Base-by-base conservation (phyloP, 192 early-diverging fungal species). In the Fimicolochytrium jonesii region DNA sequence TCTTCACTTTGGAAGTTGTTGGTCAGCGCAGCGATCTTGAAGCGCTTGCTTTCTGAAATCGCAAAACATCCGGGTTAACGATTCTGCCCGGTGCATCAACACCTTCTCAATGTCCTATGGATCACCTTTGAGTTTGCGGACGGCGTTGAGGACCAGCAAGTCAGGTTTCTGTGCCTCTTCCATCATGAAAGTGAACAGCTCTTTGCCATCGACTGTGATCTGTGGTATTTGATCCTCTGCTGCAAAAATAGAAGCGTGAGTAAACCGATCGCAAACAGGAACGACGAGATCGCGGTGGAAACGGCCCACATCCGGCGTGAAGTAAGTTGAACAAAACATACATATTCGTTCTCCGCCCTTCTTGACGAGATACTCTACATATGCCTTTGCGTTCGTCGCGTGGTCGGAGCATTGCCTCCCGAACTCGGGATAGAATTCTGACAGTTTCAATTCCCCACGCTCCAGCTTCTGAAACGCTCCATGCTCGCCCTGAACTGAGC, bases 1-100 rank as follows among this genome's bases (percentile, higher is more conserved):
- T 55, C 33, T 23, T 59, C 65, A 54, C 39, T 45, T 51, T 45
- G 52, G 36, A 88, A 94, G 72, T 92, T 92, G 64, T 94, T 94
- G 2, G 92, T 92, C 68, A 94, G 73, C 18, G 92, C 92, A 0
- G 82, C 90, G 6, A 90, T 69, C 28, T 72, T 86, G 65, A 80
- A 88, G 83, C 86, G 17, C 66, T 66, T 17, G 63, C 64, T 55
- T 20, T 52, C 18, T 0, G 18, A n/a, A n/a, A n/a, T n/a, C n/a
- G n/a, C n/a, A n/a, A n/a, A n/a, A n/a, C n/a, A n/a, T n/a, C n/a
- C n/a, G n/a, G n/a, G n/a, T n/a, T n/a, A n/a, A n/a, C n/a, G n/a
- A n/a, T n/a, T n/a, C n/a, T n/a, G n/a, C n/a, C n/a, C n/a, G n/a
- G n/a, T n/a, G n/a, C n/a, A n/a, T n/a, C n/a, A n/a, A n/a, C n/a